A percentile compares a stretch with the other conserved stretches of the same genome.
Conservation (phyloP, 1,284 basidiomycete genomes). For the Flammula alnicola region DNA sequence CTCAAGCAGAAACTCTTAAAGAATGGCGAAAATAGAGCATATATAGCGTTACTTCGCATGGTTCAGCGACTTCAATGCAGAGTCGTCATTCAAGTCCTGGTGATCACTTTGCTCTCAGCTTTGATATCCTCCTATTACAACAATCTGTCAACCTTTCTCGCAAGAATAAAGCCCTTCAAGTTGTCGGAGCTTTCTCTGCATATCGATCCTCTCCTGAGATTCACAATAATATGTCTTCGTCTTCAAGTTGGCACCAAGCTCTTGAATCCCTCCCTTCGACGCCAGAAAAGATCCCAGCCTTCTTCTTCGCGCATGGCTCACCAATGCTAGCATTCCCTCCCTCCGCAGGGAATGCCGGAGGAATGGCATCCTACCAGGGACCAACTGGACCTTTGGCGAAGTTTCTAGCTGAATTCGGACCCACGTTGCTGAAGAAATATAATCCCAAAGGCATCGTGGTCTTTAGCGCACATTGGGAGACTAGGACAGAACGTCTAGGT, state of each 20-base stretch:
- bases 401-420: slow-evolving; percentile 75
- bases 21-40: neutral
- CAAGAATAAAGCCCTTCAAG: slow-evolving; percentile 9
- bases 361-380: slow-evolving; percentile 44
- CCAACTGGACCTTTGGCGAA: slow-evolving; percentile 57
- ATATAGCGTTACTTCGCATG: slow-evolving; percentile 15
- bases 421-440: slow-evolving; percentile 69
- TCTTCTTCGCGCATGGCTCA: slow-evolving; percentile 79
- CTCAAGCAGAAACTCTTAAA: neutral
- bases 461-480: slow-evolving; percentile 84
- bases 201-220: neutral
- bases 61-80: slow-evolving; percentile 4
- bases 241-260: slow-evolving; percentile 54
- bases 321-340: slow-evolving; percentile 54
- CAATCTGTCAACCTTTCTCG: slow-evolving; percentile 16
- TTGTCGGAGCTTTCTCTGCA: slow-evolving; percentile 6
- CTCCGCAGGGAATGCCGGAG: slow-evolving; percentile 19
- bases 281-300: slow-evolving; percentile 66
- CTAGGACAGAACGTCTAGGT: slow-evolving; percentile 58
- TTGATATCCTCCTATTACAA: slow-evolving; percentile 14
- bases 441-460: slow-evolving; percentile 76
- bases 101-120: slow-evolving; percentile 15
- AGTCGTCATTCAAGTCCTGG: slow-evolving; percentile 8
- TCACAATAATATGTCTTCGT: slow-evolving; percentile 11
- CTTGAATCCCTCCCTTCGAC: slow-evolving; percentile 64